Evolutionary conservation across 306 rosid genomes (phyloP).

Genomic region (Echinosophora koreensis): DNA sequence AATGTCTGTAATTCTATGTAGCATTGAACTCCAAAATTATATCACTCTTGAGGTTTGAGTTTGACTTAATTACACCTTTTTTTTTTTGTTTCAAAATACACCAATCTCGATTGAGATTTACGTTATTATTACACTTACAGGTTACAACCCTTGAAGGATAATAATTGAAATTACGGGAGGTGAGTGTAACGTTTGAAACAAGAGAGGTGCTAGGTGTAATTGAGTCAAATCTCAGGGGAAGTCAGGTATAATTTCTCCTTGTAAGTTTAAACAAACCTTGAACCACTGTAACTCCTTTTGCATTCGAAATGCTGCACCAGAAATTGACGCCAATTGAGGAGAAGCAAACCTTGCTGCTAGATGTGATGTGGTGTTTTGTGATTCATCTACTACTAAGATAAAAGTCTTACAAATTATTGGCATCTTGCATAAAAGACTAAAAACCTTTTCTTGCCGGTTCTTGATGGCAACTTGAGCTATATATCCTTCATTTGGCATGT

Average conservation of each 20-base stretch:
- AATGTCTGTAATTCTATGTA: not conserved
- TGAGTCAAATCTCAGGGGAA: too few relatives aligned
- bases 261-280: constrained; percentile 48
- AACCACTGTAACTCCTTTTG: constrained; percentile 65
- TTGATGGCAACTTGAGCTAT: constrained; percentile 51
- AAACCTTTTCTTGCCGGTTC: constrained; percentile 58
- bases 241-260: too few relatives aligned
- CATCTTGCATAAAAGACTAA: constrained; percentile 51
- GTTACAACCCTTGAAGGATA: too few relatives aligned
- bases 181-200: too few relatives aligned
- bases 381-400: constrained; percentile 38
- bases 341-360: constrained; percentile 58
- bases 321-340: constrained; percentile 48
- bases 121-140: too few relatives aligned
- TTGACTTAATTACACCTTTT: too few relatives aligned
- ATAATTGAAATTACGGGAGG: too few relatives aligned
- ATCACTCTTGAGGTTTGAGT: too few relatives aligned
- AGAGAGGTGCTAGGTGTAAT: too few relatives aligned
- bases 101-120: too few relatives aligned
- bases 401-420: constrained; percentile 48
- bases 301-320: constrained; percentile 70
- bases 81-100: too few relatives aligned
- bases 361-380: constrained; percentile 59
- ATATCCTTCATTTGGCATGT: constrained; percentile 45
- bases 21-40: constrained; percentile 8